phyloP scores from a whole-genome alignment of 495 filamentous ascomycete genomes.

The Penicillium argentinense region DNA sequence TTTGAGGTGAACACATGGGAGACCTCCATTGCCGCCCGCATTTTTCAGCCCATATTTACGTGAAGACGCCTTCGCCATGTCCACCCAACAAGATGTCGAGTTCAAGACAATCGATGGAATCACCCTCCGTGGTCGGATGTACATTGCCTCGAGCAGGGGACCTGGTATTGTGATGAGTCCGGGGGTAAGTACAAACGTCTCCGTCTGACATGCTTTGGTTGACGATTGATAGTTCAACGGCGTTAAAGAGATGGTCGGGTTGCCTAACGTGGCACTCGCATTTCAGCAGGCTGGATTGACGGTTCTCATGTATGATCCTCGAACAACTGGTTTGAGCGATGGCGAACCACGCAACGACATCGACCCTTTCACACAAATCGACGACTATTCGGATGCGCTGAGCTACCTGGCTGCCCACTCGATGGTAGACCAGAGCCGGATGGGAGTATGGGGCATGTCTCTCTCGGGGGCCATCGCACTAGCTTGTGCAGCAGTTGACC shows the following conservation, averaged over 20 bases:
- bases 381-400: constrained; percentile 40
- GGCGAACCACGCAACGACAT: constrained; percentile 44
- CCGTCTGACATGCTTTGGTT: neutral
- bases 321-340: no score
- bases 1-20: no score
- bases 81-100: constrained; percentile 13
- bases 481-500: constrained; percentile 28
- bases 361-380: constrained; percentile 31
- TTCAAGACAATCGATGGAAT: constrained; percentile 35
- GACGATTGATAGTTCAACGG: constrained; percentile 52
- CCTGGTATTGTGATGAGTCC: constrained; percentile 39
- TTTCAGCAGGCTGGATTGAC: constrained; percentile 40
- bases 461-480: constrained; percentile 25
- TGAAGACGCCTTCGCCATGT: no score
- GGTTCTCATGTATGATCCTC: constrained; percentile 44
- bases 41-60: no score
- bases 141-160: constrained; percentile 16
- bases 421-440: constrained; percentile 25
- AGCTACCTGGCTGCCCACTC: constrained; percentile 28
- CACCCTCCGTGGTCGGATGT: constrained; percentile 20
- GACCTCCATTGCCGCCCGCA: no score
- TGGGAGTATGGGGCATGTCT: constrained; percentile 45
- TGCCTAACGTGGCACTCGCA: constrained; percentile 30
- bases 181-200: constrained; percentile 28
- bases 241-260: constrained; percentile 41